Evolutionary conservation across 1,284 basidiomycete genomes (phyloP).

Genomic region (Phlebopus sp.): DNA sequence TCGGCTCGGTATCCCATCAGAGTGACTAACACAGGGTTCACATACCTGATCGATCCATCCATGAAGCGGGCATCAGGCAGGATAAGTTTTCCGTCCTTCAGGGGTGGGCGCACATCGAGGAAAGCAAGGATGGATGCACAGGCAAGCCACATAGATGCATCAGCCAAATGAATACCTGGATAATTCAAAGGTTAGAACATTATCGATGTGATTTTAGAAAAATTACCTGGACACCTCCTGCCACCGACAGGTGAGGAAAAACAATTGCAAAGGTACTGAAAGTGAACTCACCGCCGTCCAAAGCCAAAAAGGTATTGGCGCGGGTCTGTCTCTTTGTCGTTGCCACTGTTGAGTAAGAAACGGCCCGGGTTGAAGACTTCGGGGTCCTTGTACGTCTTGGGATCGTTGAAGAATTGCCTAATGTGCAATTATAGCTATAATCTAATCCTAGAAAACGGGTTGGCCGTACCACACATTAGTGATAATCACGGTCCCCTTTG

Average conservation of each 20-base stretch:
- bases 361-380: not conserved
- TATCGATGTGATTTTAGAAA: not conserved
- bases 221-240: conserved; percentile 41
- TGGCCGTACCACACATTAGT: conserved; percentile 3
- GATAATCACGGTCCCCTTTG: conserved; percentile 4
- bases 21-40: not conserved
- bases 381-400: not conserved
- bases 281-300: conserved; percentile 43
- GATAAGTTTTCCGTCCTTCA: no score
- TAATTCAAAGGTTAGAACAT: not conserved
- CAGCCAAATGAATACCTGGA: conserved; percentile 7
- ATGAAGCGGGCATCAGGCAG: not conserved
- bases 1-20: not conserved
- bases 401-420: not conserved
- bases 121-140: not conserved
- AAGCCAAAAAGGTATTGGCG: conserved; percentile 49
- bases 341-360: not conserved
- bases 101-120: conserved; percentile 42
- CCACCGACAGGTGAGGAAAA: conserved; percentile 1
- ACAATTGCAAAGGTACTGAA: conserved; percentile 1
- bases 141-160: conserved; percentile 2
- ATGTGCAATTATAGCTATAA: not conserved
- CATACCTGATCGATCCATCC: not conserved
- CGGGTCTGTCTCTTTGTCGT: conserved; percentile 43
- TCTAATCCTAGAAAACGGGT: not conserved